Evolutionary conservation across 208 protist species (phyloP), one percentile per base, ranked within the genome.

Genomic region (Trypanosoma cruzi): DNA sequence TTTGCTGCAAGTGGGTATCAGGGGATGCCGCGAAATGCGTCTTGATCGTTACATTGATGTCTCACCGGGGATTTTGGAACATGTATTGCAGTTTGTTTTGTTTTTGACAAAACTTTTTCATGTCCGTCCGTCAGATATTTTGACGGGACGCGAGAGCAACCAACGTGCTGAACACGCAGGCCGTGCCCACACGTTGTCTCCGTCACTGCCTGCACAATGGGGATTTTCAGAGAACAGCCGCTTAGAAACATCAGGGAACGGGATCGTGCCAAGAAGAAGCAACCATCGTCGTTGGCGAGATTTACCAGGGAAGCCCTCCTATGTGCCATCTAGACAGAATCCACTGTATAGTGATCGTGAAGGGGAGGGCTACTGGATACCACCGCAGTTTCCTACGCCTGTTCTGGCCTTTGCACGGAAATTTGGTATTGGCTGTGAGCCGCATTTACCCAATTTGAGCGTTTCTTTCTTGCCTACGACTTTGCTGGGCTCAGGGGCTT

Each of bases 1-100:
- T 20, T 56, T 92, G 7, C 37, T 64, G 7, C 42, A 73, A 7
- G 44, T 83, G 1, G 81, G 84, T 18, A n/a, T 88, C 32, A 61
- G 57, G 48, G 53, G 57, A 14, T 89, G 81, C 61, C 78, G 81
- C n/a, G 62, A 57, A 4, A 67, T 89, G 72, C 55, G 42, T 20
- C 69, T 92, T 2, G 87, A 92, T 67, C 64, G 74, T n/a, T 92
- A 88, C 76, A 85, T 85, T 56, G n/a, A 16, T 3, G 63, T 61
- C 1, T 11, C 31, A 14, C 50, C 48, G 18, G 14, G 26, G 26
- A 77, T 79, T 56, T 22, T 14, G 11, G 75, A 75, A 40, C 73
- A 81, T 54, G 72, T 82, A 3, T 32, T 79, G 7, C 66, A 70
- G 36, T 92, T 92, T 76, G 72, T 82, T 13, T 62, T 63, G 24